phyloP scores from a whole-genome alignment of 2,329 filamentous ascomycete species.

The Sporothrix sp. region DNA sequence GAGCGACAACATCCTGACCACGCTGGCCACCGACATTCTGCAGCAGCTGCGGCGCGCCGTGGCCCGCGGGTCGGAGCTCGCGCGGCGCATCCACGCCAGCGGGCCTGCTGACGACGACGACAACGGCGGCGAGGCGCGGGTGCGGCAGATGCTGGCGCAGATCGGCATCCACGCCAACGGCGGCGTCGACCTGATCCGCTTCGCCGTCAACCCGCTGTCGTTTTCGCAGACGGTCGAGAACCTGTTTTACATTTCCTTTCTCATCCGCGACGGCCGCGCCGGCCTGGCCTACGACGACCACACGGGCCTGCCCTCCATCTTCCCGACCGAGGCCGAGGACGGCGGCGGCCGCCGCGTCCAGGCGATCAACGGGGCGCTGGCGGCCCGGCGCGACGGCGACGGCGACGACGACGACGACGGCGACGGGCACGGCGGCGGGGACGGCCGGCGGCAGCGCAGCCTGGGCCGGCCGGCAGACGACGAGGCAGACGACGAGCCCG shows the following conservation, averaged over 20 bases:
- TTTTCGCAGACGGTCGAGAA: conserved; percentile 97
- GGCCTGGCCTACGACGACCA: conserved; percentile 66
- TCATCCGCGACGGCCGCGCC: conserved; percentile 77
- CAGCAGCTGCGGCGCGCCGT: conserved; percentile 46
- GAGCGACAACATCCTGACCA: conserved; percentile 58
- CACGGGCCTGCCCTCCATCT: conserved; percentile 57
- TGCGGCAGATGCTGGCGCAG: conserved; percentile 40
- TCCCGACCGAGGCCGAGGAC: background rate
- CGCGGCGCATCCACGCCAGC: conserved; percentile 32
- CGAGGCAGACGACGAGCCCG: conserved; percentile 24
- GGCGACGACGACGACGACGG: conserved; percentile 34
- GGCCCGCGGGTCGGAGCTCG: conserved; percentile 35
- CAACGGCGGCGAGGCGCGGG: conserved; percentile 31
- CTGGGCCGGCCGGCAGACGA: no score
- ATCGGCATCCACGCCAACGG: conserved; percentile 57
- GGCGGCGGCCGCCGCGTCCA: background rate
- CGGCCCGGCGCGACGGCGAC: background rate
- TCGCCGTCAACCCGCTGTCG: conserved; percentile 79
- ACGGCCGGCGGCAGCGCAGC: no score
- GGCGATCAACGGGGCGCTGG: background rate
- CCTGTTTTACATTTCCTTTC: conserved; percentile 89
- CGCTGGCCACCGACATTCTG: conserved; percentile 62
- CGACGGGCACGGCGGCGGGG: conserved; percentile 25
- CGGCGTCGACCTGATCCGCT: conserved; percentile 71
- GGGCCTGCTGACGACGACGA: conserved; percentile 32